These are phyloP conservation scores for Centella asiatica DNA, from an alignment of 129 eudicot species.

Conservation along the genomic window DNA sequence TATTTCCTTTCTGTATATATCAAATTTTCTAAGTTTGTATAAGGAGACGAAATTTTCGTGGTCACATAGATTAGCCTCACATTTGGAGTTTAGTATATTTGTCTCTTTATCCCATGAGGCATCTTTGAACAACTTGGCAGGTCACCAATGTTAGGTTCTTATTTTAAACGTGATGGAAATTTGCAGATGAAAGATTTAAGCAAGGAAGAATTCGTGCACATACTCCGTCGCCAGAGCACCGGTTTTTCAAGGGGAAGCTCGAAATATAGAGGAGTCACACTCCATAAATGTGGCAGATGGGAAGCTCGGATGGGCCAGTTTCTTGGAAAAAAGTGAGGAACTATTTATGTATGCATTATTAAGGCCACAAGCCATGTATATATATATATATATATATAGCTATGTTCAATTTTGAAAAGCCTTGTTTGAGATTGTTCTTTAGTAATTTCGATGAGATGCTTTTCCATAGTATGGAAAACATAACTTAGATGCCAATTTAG, in stretches of 20 bases:
- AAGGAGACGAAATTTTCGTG: no score
- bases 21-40: not conserved
- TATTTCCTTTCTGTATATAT: not conserved
- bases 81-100: not conserved
- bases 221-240: constrained; percentile 66
- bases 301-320: constrained; percentile 94
- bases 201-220: constrained; percentile 83
- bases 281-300: constrained; percentile 89
- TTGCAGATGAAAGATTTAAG: constrained; percentile 59
- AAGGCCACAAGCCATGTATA: no score
- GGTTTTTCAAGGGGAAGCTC: constrained; percentile 78
- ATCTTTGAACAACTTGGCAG: not conserved
- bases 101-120: not conserved
- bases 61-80: not conserved
- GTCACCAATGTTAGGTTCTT: constrained; percentile 8
- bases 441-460: constrained; percentile 4
- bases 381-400: not conserved
- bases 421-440: not conserved
- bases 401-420: not conserved
- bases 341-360: no score
- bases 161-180: not conserved
- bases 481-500: constrained; percentile 12
- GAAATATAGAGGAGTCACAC: constrained; percentile 73
- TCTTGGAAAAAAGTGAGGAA: constrained; percentile 70
- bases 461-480: constrained; percentile 1